A percentile compares a stretch with the other conserved stretches of the same genome.
These are phyloP conservation scores for Gloeophyllum trabeum DNA, from an alignment of 768 basidiomycete genomes.

Conservation along the genomic window DNA sequence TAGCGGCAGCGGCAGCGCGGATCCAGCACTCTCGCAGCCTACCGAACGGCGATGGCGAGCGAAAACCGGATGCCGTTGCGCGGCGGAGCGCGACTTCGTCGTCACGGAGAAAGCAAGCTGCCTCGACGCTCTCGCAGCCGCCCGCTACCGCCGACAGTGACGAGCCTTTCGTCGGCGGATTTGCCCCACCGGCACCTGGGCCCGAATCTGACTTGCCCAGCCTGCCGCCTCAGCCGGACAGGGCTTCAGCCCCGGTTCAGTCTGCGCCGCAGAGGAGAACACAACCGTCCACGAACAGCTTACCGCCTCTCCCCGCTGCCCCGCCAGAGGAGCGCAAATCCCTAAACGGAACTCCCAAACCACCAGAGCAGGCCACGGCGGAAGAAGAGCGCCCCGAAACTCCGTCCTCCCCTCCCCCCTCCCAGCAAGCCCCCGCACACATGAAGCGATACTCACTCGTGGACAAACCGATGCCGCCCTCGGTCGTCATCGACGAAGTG, in stretches of 20 bases:
- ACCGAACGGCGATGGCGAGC: slow-evolving; percentile 21
- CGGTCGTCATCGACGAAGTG: slow-evolving; percentile 43
- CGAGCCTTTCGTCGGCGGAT: slow-evolving; percentile 42
- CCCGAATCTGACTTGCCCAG: slow-evolving; percentile 5
- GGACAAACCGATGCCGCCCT: slow-evolving; percentile 52
- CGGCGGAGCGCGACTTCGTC: slow-evolving; percentile 8
- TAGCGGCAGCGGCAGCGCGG: slow-evolving; percentile 18
- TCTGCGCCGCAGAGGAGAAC: slow-evolving; percentile 1
- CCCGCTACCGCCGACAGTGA: slow-evolving; percentile 19
- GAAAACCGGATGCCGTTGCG: slow-evolving; percentile 19
- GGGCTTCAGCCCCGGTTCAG: slow-evolving; percentile 12
- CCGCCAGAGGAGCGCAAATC: background rate
- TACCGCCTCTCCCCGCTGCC: background rate
- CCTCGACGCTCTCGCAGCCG: too few species aligned
- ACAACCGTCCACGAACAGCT: background rate
- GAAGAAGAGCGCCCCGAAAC: slow-evolving; percentile 8
- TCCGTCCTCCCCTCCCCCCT: slow-evolving; percentile 18
- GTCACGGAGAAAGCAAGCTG: background rate
- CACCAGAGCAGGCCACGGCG: background rate
- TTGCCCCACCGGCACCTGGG: slow-evolving; percentile 17
- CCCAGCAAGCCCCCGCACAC: slow-evolving; percentile 42
- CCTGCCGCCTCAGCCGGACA: slow-evolving; percentile 6
- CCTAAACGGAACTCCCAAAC: slow-evolving; percentile 1
- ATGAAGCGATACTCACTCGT: slow-evolving; percentile 75
- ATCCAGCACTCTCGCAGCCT: background rate